Conservation (phyloP, 208 protist species). For the Crithidia fasciculata region DNA sequence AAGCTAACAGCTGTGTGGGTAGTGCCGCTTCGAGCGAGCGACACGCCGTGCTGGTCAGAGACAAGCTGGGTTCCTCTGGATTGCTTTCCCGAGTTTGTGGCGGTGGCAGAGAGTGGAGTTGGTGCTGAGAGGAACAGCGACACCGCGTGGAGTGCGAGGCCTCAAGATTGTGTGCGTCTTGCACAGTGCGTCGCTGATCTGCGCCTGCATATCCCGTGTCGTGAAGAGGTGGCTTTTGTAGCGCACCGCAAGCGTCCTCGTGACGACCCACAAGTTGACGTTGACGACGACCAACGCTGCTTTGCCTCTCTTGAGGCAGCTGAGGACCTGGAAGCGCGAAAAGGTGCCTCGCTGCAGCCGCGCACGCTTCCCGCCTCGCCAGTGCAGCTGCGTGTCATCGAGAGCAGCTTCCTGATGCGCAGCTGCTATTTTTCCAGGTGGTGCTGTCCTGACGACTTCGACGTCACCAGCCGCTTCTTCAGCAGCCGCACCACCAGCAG, state of each 20-base stretch:
- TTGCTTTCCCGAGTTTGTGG: conserved; percentile 4
- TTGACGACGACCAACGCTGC: background rate
- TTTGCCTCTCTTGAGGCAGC: no score
- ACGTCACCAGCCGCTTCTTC: conserved; percentile 4
- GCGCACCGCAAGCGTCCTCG: conserved; percentile 8
- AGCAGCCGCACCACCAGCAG: background rate
- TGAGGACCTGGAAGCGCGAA: background rate
- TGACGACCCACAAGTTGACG: background rate
- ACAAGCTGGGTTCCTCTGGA: background rate
- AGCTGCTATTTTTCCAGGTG: conserved; percentile 30
- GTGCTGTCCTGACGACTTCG: conserved; percentile 33
- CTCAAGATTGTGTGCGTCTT: background rate
- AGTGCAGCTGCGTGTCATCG: conserved; percentile 9
- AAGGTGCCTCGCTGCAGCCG: background rate
- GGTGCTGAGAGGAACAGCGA: no score
- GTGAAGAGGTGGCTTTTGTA: background rate
- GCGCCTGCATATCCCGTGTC: background rate
- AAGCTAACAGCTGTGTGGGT: conserved; percentile 29
- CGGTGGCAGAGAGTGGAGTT: background rate
- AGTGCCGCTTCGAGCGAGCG: conserved; percentile 12
- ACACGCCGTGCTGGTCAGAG: background rate
- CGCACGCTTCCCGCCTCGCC: background rate
- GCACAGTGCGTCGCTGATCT: background rate
- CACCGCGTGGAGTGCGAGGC: no score
- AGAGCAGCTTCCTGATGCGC: conserved; percentile 8